Evolutionary conservation across 2,329 filamentous ascomycete species (phyloP), one percentile per base, ranked within the genome.

Genomic region (Ophiostoma sp.): DNA sequence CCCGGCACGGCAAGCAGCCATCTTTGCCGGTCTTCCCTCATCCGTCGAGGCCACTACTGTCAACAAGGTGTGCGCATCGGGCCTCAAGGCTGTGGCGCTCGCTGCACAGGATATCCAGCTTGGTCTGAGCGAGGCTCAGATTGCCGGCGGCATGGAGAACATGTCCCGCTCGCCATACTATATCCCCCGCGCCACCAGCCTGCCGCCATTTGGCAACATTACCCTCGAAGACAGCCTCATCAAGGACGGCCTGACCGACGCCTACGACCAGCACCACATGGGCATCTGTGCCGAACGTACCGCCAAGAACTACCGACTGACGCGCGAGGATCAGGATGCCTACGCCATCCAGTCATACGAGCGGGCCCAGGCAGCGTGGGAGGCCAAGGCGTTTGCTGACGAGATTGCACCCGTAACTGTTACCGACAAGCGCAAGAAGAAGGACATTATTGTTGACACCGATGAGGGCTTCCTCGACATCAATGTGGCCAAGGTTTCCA

Each of bases 251-350:
- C 81, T 99, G 72, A 97, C 93, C 83, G 95, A 99, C 78, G 94
- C 97, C 17, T 99, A 97, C 80, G 93, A 96, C 79, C 87, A 97
- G 78, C 91, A 97, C 77, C 95, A 98, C 81, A 99, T 99, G 95
- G 95, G 95, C 62, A 93, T 95, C 76, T 99, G 95, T 78, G 94
- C 94, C 20, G 95, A 99, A 82, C 92, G 90, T 75, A 97, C 94
- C 1, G 95, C 92, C 67, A 97, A 96, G 84, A 94, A 94, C 76
- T 86, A 92, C 79, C 82, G 86, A 0, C 86, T 99, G 73, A 89
- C 90, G 10, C 85, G 95, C 17, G 88, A 97, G 79, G 88, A 91
- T 78, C 95, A 99, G 81, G 95, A 99, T 76, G 85, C 90, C 73
- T 98, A 96, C 77, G 92, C 95, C 17, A 93, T 97, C 72, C 86